Evolutionary conservation across 805 yeast species (phyloP).

Genomic region (Starmerella ratchasimensis): DNA sequence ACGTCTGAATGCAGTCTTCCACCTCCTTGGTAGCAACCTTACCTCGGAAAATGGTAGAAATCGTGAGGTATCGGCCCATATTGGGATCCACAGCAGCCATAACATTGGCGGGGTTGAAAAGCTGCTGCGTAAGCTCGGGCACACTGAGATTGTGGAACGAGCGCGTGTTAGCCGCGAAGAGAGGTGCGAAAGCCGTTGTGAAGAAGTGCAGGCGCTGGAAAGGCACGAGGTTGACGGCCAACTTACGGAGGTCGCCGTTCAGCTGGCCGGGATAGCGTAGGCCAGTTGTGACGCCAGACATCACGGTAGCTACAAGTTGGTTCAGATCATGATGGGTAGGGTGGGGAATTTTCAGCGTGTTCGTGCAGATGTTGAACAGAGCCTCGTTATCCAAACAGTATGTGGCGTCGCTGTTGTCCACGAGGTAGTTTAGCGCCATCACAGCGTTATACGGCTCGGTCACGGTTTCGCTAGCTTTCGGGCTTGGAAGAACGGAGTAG

Average conservation of each 20-base stretch:
- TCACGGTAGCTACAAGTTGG: constrained; percentile 73
- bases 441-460: constrained; percentile 94
- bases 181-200: constrained; percentile 91
- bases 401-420: constrained; percentile 83
- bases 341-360: constrained; percentile 64
- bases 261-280: constrained; percentile 92
- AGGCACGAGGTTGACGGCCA: constrained; percentile 89
- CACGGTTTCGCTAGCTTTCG: constrained; percentile 83
- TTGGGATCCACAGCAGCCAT: constrained; percentile 94
- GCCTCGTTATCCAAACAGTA: constrained; percentile 95
- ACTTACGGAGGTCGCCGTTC: constrained; percentile 81
- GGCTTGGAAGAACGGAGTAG: constrained; percentile 89
- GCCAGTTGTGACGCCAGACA: constrained; percentile 94
- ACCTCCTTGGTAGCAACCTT: constrained; percentile 87
- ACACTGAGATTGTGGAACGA: constrained; percentile 78
- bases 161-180: constrained; percentile 66
- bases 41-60: constrained; percentile 91
- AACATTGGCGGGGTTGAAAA: constrained; percentile 84
- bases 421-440: constrained; percentile 80
- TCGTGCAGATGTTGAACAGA: constrained; percentile 75
- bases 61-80: constrained; percentile 84
- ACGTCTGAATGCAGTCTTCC: constrained; percentile 83
- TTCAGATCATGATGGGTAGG: constrained; percentile 75
- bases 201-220: constrained; percentile 94
- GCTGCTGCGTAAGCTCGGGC: constrained; percentile 88